phyloP scores from a whole-genome alignment of 2,329 filamentous ascomycete species.

The Helotiales sp. region DNA sequence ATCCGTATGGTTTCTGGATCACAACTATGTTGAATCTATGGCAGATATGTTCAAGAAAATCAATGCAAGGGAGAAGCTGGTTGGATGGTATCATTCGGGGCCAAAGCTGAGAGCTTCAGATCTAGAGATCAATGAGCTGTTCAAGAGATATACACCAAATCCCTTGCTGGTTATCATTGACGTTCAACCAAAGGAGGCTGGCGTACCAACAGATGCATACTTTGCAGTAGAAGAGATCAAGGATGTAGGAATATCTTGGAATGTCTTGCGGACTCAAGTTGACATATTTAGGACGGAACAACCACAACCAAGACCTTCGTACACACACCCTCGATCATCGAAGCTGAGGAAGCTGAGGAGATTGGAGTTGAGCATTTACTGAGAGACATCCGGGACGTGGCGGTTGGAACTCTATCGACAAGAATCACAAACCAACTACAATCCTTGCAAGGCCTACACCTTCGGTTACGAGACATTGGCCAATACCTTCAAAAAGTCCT shows the following conservation, averaged over 20 bases:
- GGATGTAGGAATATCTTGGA: constrained; percentile 68
- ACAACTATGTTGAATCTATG: constrained; percentile 99
- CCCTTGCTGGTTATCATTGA: constrained; percentile 97
- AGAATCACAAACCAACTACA: constrained; percentile 97
- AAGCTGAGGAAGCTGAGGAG: constrained; percentile 98
- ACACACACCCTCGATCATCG: constrained; percentile 96
- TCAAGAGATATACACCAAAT: constrained; percentile 98
- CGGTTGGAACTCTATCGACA: constrained; percentile 93
- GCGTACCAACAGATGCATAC: constrained; percentile 97
- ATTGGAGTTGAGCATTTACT: constrained; percentile 98
- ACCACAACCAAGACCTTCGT: constrained; percentile 97
- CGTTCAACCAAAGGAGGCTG: constrained; percentile 96
- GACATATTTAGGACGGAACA: constrained; percentile 77
- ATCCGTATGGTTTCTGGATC: constrained; percentile 98
- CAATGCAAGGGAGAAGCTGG: constrained; percentile 97
- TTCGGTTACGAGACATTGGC: constrained; percentile 93
- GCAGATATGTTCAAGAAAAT: constrained; percentile 99
- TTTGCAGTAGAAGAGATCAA: constrained; percentile 99
- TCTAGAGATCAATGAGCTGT: constrained; percentile 98
- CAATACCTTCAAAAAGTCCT: constrained; percentile 95
- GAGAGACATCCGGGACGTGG: constrained; percentile 96
- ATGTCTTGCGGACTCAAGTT: constrained; percentile 9
- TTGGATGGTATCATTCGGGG: constrained; percentile 99
- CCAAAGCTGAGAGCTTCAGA: constrained; percentile 96
- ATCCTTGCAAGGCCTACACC: constrained; percentile 92